Percentiles rank a stretch among this genome's conserved stretches.
phyloP scores from a whole-genome alignment of 441 rosid genomes.

The Bocquillonia castaneifolia region DNA sequence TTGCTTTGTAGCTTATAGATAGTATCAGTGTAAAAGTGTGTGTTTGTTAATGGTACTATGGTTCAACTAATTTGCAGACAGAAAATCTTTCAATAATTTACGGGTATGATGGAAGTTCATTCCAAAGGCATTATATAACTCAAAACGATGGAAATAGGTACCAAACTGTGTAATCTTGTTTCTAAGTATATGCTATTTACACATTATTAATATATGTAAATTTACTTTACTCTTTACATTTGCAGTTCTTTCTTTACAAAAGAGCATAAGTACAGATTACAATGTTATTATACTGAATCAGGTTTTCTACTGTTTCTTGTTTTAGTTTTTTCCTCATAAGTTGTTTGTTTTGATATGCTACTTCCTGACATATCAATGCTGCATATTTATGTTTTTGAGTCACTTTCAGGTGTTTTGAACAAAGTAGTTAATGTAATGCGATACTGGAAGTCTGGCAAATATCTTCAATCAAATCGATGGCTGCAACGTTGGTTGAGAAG shows the following conservation, averaged over 20 bases:
- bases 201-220: not conserved
- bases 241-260: constrained; percentile 54
- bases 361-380: constrained; percentile 13
- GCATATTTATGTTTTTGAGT: constrained; percentile 20
- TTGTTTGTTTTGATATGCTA: constrained; percentile 9
- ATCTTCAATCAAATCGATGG: constrained; percentile 58
- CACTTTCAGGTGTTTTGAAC: constrained; percentile 48
- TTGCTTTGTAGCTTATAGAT: not conserved
- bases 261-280: constrained; percentile 57
- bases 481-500: constrained; percentile 71
- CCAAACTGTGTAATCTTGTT: not conserved
- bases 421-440: constrained; percentile 41
- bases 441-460: constrained; percentile 67
- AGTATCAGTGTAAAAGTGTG: not conserved
- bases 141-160: constrained; percentile 48
- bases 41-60: constrained; percentile 9
- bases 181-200: not conserved
- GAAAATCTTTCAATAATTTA: constrained; percentile 63
- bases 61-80: constrained; percentile 41
- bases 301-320: constrained; percentile 38
- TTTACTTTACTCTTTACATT: not conserved
- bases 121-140: constrained; percentile 53
- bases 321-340: constrained; percentile 16
- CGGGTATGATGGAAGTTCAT: constrained; percentile 59
- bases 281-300: constrained; percentile 60